These are phyloP conservation scores for Citrus hindsii DNA, from an alignment of 345 rosid genomes.

Conservation along the genomic window DNA sequence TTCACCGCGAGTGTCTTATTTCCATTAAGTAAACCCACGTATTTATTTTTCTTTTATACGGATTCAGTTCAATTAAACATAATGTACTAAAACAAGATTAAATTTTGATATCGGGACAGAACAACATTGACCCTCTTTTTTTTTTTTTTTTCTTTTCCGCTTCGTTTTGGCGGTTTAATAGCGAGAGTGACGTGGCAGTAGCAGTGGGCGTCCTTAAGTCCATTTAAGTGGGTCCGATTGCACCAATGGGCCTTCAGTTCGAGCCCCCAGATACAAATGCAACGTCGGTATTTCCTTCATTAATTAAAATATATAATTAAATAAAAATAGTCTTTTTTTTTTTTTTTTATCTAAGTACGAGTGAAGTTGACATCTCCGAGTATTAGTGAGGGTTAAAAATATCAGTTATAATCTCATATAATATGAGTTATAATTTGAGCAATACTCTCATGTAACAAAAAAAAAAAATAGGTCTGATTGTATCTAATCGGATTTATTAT, in stretches of 20 bases:
- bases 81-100: not conserved
- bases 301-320: no score
- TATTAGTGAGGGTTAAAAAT: no score
- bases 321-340: rapidly evolving
- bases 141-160: not conserved
- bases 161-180: not conserved
- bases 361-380: rapidly evolving
- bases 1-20: not conserved
- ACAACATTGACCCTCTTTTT: no score
- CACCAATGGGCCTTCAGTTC: no score
- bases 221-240: not conserved
- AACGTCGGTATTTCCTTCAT: rapidly evolving
- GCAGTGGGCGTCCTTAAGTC: not conserved
- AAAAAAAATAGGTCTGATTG: not conserved
- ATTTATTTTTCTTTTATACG: no score
- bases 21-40: not conserved
- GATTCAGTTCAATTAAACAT: not conserved
- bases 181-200: not conserved
- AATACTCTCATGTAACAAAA: rapidly evolving
- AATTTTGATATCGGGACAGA: not conserved
- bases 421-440: no score
- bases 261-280: no score
- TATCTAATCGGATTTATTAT: not conserved
- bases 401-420: rapidly evolving
- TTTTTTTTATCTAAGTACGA: rapidly evolving